Base-by-base conservation (phyloP, 192 early-diverging fungal species). In the Chytriomyces confervae region DNA sequence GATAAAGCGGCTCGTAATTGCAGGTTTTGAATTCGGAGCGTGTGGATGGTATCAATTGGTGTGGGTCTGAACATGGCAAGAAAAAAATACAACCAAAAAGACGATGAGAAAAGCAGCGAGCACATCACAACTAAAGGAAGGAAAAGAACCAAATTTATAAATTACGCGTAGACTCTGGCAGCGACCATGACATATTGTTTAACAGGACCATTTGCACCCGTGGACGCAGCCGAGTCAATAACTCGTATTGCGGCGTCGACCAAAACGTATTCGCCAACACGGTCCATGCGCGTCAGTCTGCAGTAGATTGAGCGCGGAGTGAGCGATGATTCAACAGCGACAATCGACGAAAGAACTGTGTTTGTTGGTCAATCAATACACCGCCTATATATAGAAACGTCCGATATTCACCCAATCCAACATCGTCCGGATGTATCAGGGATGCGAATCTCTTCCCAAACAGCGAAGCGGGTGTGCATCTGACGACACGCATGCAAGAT, bases 381-480 rank as follows among this genome's bases (percentile, higher is more conserved):
- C 20, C n/a, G 11, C 11, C 20, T 57, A 11, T 57, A 2, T 20
- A 57, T 20, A 57, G 53, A 18, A 20, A 0, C 11, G 3, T 2
- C 20, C 2, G 3, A 0, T 3, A 20, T 20, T 11, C 11, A 57
- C 53, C 53, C 0, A 57, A 20, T 0, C 13, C 53, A 0, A 57
- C 18, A 51, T 76, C 74, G 44, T 76, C 74, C 0, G 74, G 74
- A 51, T 76, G 74, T 8, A 76, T 18, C 2, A 76, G n/a, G 0
- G 74, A 64, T n/a, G 47, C 20, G 9, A 76, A 16, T 18, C 45
- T n/a, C 43, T 76, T 76, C 18, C 18, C 5, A n/a, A 18, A 29
- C 11, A 76, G 74, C n/a, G 74, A 44, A 18, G 74, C 74, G 7
- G 74, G 74, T 7, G 63, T 63, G 61, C 74, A 76, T 36, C 74